Conservation (phyloP, 2,329 filamentous ascomycete species). For the Arthrinium puccinioides region DNA sequence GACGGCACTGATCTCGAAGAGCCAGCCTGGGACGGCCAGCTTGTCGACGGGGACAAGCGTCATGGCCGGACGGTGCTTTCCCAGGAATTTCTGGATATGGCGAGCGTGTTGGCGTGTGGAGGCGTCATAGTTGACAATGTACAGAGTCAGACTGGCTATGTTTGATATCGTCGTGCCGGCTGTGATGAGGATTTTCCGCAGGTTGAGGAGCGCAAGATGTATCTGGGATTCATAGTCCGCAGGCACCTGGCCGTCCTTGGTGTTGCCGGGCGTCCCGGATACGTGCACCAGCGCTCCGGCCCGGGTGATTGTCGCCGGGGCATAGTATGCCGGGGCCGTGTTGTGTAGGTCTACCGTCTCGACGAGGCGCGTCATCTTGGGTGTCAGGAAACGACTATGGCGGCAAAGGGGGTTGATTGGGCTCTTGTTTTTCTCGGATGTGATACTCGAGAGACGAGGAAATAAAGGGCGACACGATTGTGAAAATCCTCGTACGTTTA, state of each 20-base stretch:
- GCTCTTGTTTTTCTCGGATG: too few species aligned
- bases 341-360: conserved; percentile 9
- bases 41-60: conserved; percentile 33
- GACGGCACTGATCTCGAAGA: conserved; percentile 37
- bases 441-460: too few species aligned
- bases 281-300: conserved; percentile 17
- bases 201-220: conserved; percentile 29
- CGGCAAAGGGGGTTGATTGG: too few species aligned
- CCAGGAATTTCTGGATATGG: conserved; percentile 28
- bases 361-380: neutral
- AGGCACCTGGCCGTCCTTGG: conserved; percentile 23
- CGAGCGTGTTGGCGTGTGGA: conserved; percentile 25
- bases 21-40: conserved; percentile 28
- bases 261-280: conserved; percentile 28
- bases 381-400: too few species aligned
- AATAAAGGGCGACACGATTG: too few species aligned
- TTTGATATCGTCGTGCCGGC: conserved; percentile 27
- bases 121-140: conserved; percentile 35
- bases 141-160: conserved; percentile 33
- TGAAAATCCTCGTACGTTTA: too few species aligned
- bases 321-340: conserved; percentile 11
- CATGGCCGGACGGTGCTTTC: conserved; percentile 30
- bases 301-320: conserved; percentile 13
- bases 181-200: conserved; percentile 26
- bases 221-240: conserved; percentile 33